Evolutionary conservation across 169 alveolate species (phyloP).

Genomic region (Toxoplasma gondii): DNA sequence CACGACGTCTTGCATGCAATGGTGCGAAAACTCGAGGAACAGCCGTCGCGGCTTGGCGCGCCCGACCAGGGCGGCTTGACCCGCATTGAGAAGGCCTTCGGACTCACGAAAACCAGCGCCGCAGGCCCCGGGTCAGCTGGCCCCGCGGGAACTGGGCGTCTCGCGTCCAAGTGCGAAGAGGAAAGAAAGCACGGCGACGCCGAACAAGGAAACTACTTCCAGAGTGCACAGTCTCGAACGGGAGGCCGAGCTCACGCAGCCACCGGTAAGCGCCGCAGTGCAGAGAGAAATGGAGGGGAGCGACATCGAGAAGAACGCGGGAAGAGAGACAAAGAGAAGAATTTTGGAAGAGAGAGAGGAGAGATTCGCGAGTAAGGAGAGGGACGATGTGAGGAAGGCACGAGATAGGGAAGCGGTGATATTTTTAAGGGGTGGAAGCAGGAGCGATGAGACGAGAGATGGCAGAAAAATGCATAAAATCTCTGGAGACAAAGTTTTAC

Average conservation of each 20-base stretch:
- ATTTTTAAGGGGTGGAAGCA: too few relatives aligned
- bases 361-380: too few relatives aligned
- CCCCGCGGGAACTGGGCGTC: conserved; percentile 23
- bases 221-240: background rate
- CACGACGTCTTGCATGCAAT: conserved; percentile 86
- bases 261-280: background rate
- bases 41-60: conserved; percentile 81
- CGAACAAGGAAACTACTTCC: background rate
- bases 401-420: too few relatives aligned
- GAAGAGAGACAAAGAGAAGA: too few relatives aligned
- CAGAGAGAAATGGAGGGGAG: too few relatives aligned
- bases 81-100: conserved; percentile 85
- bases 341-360: too few relatives aligned
- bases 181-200: background rate
- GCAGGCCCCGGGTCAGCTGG: conserved; percentile 40
- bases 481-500: too few relatives aligned
- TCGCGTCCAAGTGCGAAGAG: background rate
- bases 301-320: too few relatives aligned
- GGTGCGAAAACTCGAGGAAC: conserved; percentile 82
- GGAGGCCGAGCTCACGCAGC: background rate
- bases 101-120: conserved; percentile 80
- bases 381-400: too few relatives aligned
- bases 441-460: too few relatives aligned
- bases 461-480: too few relatives aligned
- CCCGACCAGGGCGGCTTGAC: conserved; percentile 89